Evolutionary conservation across 805 yeast genomes (phyloP).

Genomic region (Wickerhamiella cacticola): DNA sequence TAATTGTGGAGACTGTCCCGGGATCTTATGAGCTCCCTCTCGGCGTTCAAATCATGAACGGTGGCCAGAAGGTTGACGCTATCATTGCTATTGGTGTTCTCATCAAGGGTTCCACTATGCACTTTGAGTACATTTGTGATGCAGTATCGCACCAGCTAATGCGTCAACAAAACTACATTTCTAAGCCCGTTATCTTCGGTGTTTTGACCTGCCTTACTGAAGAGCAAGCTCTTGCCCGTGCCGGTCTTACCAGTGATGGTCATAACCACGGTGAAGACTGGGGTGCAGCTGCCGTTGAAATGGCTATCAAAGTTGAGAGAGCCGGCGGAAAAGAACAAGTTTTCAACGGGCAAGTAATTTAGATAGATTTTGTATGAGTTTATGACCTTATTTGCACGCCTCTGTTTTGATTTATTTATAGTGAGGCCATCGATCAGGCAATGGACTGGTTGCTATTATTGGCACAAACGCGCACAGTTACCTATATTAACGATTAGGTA

Average conservation of each 20-base stretch:
- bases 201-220: conserved; percentile 86
- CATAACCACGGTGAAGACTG: conserved; percentile 98
- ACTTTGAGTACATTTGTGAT: conserved; percentile 94
- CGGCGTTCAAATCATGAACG: conserved; percentile 42
- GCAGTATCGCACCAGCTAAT: conserved; percentile 74
- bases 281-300: conserved; percentile 98
- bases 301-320: conserved; percentile 37
- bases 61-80: conserved; percentile 45
- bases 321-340: background rate
- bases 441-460: too few species aligned
- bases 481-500: too few species aligned
- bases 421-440: too few species aligned
- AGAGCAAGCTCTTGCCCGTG: conserved; percentile 85
- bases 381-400: background rate
- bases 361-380: background rate
- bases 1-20: conserved; percentile 75
- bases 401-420: too few species aligned
- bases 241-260: conserved; percentile 63
- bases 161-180: conserved; percentile 58
- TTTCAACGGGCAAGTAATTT: background rate
- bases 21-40: conserved; percentile 91
- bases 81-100: conserved; percentile 87
- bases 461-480: too few species aligned
- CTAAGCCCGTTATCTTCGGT: conserved; percentile 83
- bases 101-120: conserved; percentile 96